Base-by-base conservation (phyloP, 73 alveolate species). In the Breviolum minutum region DNA sequence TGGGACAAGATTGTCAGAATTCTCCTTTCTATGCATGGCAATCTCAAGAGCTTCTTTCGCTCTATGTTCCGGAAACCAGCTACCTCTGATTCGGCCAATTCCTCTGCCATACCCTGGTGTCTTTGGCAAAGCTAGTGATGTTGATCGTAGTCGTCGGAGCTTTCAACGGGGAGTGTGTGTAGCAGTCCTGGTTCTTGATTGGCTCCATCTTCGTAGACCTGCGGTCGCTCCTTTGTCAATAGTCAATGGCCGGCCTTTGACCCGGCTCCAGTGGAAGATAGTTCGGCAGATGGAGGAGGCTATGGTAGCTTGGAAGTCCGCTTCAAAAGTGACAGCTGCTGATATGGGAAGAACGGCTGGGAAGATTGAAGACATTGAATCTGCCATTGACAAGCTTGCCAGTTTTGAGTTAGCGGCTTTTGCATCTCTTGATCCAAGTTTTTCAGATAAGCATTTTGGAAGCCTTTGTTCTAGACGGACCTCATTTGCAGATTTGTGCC, bases 51-150 rank as follows among this genome's bases (percentile, higher is more conserved):
- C 12, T 63, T 70, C 22, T 66, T 63, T 60, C 9, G 63, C 88
- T 17, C 74, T 66, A 11, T 66, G 17, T n/a, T n/a, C n/a, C n/a
- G n/a, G 74, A 66, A 11, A 63, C 64, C 48, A 60, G 17, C 6
- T n/a, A n/a, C n/a, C n/a, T n/a, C n/a, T n/a, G n/a, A 16, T n/a
- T 24, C 62, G 68, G 63, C 94, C 94, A 20, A 62, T 85, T 74
- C 94, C 94, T 3, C 61, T 85, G 62, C 94, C 94, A 6, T 85
- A 61, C n/a, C 94, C 94, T 16, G 79, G 63, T 19, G 94, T 85
- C 77, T 19, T 14, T 62, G 61, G 48, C 7, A 12, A 32, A 8
- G 48, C 48, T 16, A 22, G 26, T 14, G 63, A 71, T 17, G 91
- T 19, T n/a, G 73, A 4, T 10, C 73, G 62, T 10, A 32, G 63